Evolutionary conservation across 306 rosid genomes (phyloP), one percentile per base, ranked within the genome.

Genomic region (Lablab purpureus): DNA sequence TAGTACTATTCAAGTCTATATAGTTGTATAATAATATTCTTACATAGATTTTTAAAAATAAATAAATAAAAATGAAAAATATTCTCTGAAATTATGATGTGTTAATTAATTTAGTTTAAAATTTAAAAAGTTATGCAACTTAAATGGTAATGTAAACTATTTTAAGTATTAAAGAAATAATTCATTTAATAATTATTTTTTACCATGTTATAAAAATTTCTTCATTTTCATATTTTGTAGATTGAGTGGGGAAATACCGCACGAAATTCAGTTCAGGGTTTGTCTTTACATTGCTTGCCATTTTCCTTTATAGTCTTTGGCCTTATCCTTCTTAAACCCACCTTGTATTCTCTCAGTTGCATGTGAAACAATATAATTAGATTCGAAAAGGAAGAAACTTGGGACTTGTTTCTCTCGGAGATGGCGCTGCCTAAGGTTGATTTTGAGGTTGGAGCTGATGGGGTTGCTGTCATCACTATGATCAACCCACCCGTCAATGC

Each of bases 401-500:
- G 34, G 10, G 7, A 13, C 70, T 54, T 32, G 69, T 18, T 74
- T 73, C 60, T 21, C 12, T 40, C 58, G 41, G 77, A 72, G 52
- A 96, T 93, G 98, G 90, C 91, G 54, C 54, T 81, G 28, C 77
- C 82, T 14, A 88, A 83, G 75, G 93, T 95, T 76, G 96, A 89
- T 86, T 51, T 93, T 85, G 94, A 93, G 79, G 91, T 96, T 66
- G 99, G 98, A 65, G 69, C 45, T 84, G 98, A 96, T 74, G 98
- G 94, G 87, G 98, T 96, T 75, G 99, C 97, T 9, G 78, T 96
- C 22, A 90, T 96, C 81, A 83, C 98, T 67, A 85, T 96, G 73
- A 85, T 81, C 55, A 93, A 96, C 67, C 99, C 97, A 65, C 99
- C 99, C 1, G 99, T 93, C 0, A 93, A 96, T 87, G 99, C 98